phyloP scores from a whole-genome alignment of 805 yeast genomes.

The Schwanniomyces polymorphus region DNA sequence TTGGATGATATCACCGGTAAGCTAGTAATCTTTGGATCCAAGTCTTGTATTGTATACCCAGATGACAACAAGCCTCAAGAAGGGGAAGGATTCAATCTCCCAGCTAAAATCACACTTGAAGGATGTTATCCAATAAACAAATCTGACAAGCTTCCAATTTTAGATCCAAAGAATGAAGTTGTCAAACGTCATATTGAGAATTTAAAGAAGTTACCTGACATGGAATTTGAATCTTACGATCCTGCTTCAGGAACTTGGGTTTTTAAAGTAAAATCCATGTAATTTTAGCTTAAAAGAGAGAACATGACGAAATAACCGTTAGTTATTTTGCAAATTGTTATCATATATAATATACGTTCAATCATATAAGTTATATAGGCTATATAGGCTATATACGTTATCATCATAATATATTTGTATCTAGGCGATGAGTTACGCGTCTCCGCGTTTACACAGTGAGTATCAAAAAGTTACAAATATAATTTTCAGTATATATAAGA shows the following conservation, averaged over 20 bases:
- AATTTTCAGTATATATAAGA: no score
- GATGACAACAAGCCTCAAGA: constrained; percentile 56
- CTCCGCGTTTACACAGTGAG: background rate
- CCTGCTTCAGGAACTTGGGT: constrained; percentile 73
- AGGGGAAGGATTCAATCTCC: constrained; percentile 84
- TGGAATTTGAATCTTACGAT: constrained; percentile 75
- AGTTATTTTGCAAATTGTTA: no score
- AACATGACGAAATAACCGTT: no score
- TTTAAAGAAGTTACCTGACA: constrained; percentile 57
- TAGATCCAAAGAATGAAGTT: constrained; percentile 73
- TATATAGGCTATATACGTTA: background rate
- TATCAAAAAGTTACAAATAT: background rate
- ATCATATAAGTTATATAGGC: background rate
- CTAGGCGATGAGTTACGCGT: background rate
- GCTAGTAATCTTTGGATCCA: constrained; percentile 58
- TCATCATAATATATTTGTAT: background rate
- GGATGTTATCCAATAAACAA: constrained; percentile 80
- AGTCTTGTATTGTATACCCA: constrained; percentile 71
- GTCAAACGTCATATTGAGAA: constrained; percentile 68
- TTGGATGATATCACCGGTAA: constrained; percentile 65
- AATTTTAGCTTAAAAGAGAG: background rate
- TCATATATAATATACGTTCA: background rate
- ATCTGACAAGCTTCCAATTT: constrained; percentile 69
- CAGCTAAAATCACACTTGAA: constrained; percentile 70
- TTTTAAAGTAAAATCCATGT: constrained; percentile 50